A percentile compares a stretch with the other conserved stretches of the same genome.
Conservation (phyloP, 2,329 filamentous ascomycete genomes). For the Aspergillus fructus region DNA sequence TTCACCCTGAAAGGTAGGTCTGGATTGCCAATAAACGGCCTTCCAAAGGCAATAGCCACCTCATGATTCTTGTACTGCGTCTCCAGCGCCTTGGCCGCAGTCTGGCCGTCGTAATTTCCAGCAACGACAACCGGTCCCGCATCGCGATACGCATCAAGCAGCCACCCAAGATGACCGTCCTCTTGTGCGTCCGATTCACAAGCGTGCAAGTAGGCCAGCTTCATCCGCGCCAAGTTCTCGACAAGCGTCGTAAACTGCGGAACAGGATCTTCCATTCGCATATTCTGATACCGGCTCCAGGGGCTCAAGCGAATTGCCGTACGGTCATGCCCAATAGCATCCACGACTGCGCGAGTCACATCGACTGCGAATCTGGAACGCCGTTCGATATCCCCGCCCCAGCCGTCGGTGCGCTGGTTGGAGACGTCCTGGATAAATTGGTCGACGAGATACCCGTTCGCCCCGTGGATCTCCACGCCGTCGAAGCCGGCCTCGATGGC, state of each 20-base stretch:
- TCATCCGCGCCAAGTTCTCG: background rate
- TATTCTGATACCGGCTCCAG: constrained; percentile 30
- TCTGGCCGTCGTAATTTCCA: constrained; percentile 9
- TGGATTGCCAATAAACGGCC: constrained; percentile 43
- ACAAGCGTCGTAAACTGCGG: constrained; percentile 54
- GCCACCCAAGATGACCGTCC: constrained; percentile 1
- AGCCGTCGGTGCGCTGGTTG: constrained; percentile 49
- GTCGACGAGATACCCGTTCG: constrained; percentile 49
- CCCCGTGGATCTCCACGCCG: constrained; percentile 47
- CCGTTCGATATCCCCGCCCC: constrained; percentile 46
- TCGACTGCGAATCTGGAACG: constrained; percentile 53
- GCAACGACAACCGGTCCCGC: constrained; percentile 11
- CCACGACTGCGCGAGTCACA: constrained; percentile 42
- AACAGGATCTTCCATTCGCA: constrained; percentile 60
- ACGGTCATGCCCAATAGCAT: constrained; percentile 42
- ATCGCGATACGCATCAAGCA: constrained; percentile 4
- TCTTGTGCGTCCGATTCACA: constrained; percentile 6
- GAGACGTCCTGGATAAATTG: constrained; percentile 47
- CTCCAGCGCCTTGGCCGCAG: constrained; percentile 3
- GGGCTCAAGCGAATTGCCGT: constrained; percentile 44
- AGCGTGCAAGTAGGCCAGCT: constrained; percentile 40
- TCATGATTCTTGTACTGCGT: constrained; percentile 14
- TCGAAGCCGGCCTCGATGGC: constrained; percentile 55
- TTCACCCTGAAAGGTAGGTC: constrained; percentile 40
- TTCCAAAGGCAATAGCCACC: constrained; percentile 36